These are phyloP conservation scores for Penicillium verhagenii DNA, from an alignment of 495 filamentous ascomycete genomes.

Conservation along the genomic window DNA sequence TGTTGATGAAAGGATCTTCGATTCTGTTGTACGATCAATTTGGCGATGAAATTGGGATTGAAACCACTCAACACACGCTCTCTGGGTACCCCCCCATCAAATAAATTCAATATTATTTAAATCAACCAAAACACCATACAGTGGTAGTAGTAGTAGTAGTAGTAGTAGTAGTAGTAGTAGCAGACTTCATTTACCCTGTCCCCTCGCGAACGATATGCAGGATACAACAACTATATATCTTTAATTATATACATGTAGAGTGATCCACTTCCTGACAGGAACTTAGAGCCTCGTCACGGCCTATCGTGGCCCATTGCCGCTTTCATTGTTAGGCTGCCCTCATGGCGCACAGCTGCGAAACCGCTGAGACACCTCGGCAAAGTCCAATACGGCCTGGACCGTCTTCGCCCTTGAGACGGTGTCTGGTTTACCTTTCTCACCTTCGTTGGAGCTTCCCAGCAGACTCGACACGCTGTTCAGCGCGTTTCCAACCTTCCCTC, in stretches of 20 bases:
- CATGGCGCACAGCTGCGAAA: slow-evolving; percentile 30
- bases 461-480: slow-evolving; percentile 26
- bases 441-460: slow-evolving; percentile 26
- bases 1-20: slow-evolving; percentile 12
- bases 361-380: slow-evolving; percentile 29
- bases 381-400: slow-evolving; percentile 28
- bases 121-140: too few species aligned
- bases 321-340: slow-evolving; percentile 26
- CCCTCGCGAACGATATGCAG: slow-evolving; percentile 5
- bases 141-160: too few species aligned
- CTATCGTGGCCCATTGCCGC: slow-evolving; percentile 26
- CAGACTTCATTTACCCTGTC: too few species aligned
- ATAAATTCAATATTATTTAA: too few species aligned
- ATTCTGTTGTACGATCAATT: slow-evolving; percentile 4
- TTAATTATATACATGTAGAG: slow-evolving; percentile 14
- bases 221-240: slow-evolving; percentile 17
- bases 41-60: slow-evolving; percentile 1
- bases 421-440: slow-evolving; percentile 25
- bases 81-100: too few species aligned
- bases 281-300: slow-evolving; percentile 32
- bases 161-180: too few species aligned
- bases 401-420: slow-evolving; percentile 21
- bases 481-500: slow-evolving; percentile 19
- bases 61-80: slow-evolving; percentile 10
- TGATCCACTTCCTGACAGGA: slow-evolving; percentile 22